Percentiles rank a stretch among this genome's conserved stretches.
Conservation (phyloP, 129 eudicot species). For the Pseudognaphalium luteoalbum region DNA sequence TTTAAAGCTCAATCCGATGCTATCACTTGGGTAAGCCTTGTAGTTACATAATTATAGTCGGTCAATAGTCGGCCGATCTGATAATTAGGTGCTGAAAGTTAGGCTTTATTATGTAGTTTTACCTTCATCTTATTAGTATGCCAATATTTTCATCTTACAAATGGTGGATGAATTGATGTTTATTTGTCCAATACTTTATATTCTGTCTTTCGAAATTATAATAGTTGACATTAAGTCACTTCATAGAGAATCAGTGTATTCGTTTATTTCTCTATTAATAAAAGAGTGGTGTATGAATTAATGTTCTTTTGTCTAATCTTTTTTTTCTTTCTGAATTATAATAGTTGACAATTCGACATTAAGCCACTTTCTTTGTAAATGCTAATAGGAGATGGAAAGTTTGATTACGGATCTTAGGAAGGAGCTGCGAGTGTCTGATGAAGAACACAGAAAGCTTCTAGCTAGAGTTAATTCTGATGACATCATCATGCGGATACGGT, state of each 20-base stretch:
- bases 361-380: background rate
- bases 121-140: background rate
- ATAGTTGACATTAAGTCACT: background rate
- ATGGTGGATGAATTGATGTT: background rate
- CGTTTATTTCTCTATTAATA: too few relatives aligned
- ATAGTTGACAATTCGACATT: background rate
- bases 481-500: constrained; percentile 76
- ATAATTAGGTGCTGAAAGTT: background rate
- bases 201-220: background rate
- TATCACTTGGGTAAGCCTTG: constrained; percentile 69
- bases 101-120: constrained; percentile 1
- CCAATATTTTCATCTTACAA: background rate
- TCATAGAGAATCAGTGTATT: background rate
- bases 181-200: background rate
- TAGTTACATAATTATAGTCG: background rate
- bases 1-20: constrained; percentile 97
- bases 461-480: constrained; percentile 82
- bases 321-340: background rate
- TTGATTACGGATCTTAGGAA: constrained; percentile 90
- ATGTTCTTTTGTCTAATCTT: background rate
- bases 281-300: background rate
- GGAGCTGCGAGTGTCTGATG: constrained; percentile 84
- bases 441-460: constrained; percentile 87
- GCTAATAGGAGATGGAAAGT: constrained; percentile 79
- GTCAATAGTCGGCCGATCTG: background rate